phyloP scores from a whole-genome alignment of 345 rosid species.

The Bruguiera sexangula region DNA sequence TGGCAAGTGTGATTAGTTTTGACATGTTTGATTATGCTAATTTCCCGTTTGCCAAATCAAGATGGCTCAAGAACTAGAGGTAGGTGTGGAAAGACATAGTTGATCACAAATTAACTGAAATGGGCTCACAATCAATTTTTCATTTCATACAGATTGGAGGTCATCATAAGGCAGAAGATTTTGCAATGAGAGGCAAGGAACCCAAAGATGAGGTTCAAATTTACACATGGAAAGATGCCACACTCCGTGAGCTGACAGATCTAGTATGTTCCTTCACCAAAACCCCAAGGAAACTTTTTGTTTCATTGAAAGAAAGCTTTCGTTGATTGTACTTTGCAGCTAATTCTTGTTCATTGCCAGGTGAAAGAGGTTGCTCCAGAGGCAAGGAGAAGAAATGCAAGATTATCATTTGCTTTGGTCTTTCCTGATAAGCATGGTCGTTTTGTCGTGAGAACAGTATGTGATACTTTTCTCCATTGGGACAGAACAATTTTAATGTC shows the following conservation, averaged over 20 bases:
- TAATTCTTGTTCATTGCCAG: slow-evolving; percentile 27
- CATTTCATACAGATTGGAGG: slow-evolving; percentile 55
- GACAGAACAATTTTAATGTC: neutral
- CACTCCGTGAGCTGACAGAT: slow-evolving; percentile 80
- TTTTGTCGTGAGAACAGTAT: slow-evolving; percentile 66
- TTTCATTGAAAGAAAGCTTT: neutral
- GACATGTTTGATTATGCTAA: too few relatives aligned
- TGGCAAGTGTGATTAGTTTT: too few relatives aligned
- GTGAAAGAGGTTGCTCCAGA: slow-evolving; percentile 88
- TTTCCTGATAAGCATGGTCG: slow-evolving; percentile 84
- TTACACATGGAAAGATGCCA: slow-evolving; percentile 97
- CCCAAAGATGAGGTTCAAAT: slow-evolving; percentile 97
- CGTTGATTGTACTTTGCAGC: neutral
- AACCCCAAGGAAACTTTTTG: too few relatives aligned
- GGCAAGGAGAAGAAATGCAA: slow-evolving; percentile 85
- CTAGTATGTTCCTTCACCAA: slow-evolving; percentile 43
- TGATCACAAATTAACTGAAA: neutral
- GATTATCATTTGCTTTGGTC: slow-evolving; percentile 87
- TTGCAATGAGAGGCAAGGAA: slow-evolving; percentile 89
- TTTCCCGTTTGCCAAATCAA: too few relatives aligned
- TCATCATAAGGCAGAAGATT: slow-evolving; percentile 78
- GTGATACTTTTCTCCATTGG: neutral
- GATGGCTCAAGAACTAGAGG: too few relatives aligned
- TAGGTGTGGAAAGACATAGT: too few relatives aligned
- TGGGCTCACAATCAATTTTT: neutral